Evolutionary conservation across 148 eudicot genomes (phyloP).

Genomic region (Heliamphora exappendiculata): DNA sequence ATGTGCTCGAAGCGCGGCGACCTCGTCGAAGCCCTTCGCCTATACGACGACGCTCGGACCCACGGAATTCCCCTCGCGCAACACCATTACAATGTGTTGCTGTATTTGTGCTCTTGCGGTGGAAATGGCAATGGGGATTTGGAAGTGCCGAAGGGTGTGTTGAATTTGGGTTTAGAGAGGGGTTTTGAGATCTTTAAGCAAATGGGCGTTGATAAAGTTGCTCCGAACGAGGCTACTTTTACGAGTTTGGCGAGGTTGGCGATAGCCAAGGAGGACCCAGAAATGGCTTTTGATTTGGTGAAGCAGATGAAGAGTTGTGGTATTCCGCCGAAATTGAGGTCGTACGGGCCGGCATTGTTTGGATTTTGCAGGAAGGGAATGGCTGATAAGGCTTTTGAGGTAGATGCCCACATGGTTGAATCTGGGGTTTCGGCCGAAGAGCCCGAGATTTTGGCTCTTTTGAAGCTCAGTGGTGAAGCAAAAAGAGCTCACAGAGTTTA

Average conservation of each 20-base stretch:
- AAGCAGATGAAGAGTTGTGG: conserved; percentile 58
- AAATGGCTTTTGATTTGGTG: conserved; percentile 76
- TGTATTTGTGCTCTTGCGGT: conserved; percentile 56
- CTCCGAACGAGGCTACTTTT: conserved; percentile 84
- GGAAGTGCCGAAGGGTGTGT: neutral
- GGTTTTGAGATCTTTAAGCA: conserved; percentile 73
- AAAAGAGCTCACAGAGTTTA: conserved; percentile 59
- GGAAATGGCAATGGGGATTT: neutral
- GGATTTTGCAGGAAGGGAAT: conserved; percentile 62
- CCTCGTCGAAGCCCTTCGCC: conserved; percentile 40
- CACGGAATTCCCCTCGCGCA: conserved; percentile 30
- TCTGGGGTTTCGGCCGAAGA: conserved; percentile 72
- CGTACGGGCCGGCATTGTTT: conserved; percentile 78
- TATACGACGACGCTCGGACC: conserved; percentile 48
- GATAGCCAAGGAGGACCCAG: conserved; percentile 62
- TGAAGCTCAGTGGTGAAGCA: conserved; percentile 53
- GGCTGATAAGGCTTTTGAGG: conserved; percentile 67
- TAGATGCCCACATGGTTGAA: conserved; percentile 68
- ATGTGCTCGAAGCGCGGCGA: conserved; percentile 57
- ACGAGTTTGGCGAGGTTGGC: conserved; percentile 89
- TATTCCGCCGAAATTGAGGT: conserved; percentile 60
- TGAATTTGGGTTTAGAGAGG: conserved; percentile 37
- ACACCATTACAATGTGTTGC: conserved; percentile 61
- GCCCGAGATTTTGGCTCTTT: conserved; percentile 55
- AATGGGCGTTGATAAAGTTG: conserved; percentile 56